Percentiles rank a stretch among this genome's conserved stretches.
These are phyloP conservation scores for Paramecium primaurelia DNA, from an alignment of 73 alveolate species.

Conservation along the genomic window DNA sequence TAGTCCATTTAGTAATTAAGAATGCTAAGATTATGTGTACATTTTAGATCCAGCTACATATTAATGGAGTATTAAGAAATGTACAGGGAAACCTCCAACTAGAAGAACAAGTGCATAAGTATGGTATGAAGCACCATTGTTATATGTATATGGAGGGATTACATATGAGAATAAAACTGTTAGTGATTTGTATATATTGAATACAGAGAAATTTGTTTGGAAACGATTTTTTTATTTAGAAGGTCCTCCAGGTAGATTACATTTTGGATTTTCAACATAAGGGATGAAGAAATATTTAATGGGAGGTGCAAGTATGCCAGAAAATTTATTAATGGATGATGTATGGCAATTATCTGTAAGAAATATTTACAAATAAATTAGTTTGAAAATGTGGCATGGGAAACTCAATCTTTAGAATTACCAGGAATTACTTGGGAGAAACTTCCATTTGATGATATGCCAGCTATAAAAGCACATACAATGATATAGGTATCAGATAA, in stretches of 20 bases:
- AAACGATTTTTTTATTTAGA: conserved; percentile 50
- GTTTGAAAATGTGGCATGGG: conserved; percentile 59
- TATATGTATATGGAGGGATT: conserved; percentile 59
- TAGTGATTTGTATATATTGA: conserved; percentile 55
- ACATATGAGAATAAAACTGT: conserved; percentile 47
- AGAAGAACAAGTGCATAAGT: conserved; percentile 47
- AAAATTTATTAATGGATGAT: conserved; percentile 53
- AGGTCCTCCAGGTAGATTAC: conserved; percentile 57
- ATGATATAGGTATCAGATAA: conserved; percentile 19
- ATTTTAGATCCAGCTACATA: conserved; percentile 19
- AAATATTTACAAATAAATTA: background rate
- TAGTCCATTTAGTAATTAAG: conserved; percentile 49
- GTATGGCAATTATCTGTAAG: conserved; percentile 45
- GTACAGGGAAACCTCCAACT: conserved; percentile 57
- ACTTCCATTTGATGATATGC: conserved; percentile 31
- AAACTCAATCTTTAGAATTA: background rate
- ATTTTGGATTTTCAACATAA: conserved; percentile 42
- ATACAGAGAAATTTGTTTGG: conserved; percentile 56
- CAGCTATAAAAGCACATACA: conserved; percentile 50
- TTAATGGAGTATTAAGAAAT: conserved; percentile 40
- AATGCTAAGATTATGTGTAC: conserved; percentile 36
- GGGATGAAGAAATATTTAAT: conserved; percentile 39
- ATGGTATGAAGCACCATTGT: conserved; percentile 58
- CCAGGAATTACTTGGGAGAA: conserved; percentile 54
- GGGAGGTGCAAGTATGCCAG: conserved; percentile 64